A percentile compares a stretch with the other conserved stretches of the same genome.
phyloP scores from a whole-genome alignment of 202 grass and related monocot genomes.

The Dendrocalamus latiflorus region DNA sequence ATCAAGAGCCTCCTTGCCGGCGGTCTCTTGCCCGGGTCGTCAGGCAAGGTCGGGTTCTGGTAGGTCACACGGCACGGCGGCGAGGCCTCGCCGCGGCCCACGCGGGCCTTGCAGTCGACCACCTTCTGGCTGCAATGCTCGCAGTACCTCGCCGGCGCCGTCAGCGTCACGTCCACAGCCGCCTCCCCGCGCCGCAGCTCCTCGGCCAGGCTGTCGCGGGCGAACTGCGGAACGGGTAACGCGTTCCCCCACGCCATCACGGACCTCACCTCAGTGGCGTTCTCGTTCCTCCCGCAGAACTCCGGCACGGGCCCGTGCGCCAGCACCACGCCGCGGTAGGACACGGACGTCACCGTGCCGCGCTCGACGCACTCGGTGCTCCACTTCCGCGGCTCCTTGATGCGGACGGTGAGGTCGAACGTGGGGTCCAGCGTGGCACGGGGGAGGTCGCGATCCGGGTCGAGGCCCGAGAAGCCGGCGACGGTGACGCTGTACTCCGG shows the following conservation, averaged over 20 bases:
- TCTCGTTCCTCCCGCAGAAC: constrained; percentile 28
- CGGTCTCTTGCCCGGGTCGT: background rate
- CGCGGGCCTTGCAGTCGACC: background rate
- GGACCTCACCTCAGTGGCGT: background rate
- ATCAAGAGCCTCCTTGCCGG: background rate
- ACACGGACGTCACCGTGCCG: constrained; percentile 2
- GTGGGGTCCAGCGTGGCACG: no score
- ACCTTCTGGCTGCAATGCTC: accelerated
- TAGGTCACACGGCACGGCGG: background rate
- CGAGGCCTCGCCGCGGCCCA: background rate
- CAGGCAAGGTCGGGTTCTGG: background rate
- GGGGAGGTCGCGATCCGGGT: no score
- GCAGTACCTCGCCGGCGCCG: background rate
- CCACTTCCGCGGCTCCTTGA: no score
- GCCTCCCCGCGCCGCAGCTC: constrained; percentile 23
- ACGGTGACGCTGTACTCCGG: no score
- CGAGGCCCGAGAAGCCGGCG: no score
- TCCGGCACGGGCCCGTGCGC: constrained; percentile 11
- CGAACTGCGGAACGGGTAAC: constrained; percentile 15
- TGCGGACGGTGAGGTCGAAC: no score
- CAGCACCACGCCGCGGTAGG: constrained; percentile 6
- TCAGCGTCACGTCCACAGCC: background rate
- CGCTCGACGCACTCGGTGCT: background rate
- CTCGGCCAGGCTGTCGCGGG: background rate
- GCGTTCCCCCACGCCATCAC: no score